Conservation (phyloP, 164 flowering plant genomes). For the Tetrastigma voinierianum region DNA sequence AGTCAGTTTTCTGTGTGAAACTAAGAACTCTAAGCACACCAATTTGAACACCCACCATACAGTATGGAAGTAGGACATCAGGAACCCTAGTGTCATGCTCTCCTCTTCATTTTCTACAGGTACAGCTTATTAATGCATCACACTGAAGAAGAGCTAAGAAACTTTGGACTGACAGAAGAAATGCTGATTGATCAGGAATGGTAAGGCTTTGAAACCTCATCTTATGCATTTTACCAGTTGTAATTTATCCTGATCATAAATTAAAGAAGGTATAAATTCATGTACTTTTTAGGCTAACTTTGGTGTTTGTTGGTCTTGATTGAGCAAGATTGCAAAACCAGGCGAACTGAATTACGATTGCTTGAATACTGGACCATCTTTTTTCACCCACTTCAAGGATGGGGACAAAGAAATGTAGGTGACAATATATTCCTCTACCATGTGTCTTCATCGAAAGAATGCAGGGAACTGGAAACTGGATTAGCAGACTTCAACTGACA, state of each 20-base stretch:
- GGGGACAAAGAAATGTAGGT: slow-evolving; percentile 13
- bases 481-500: too few relatives aligned
- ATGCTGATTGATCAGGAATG: slow-evolving; percentile 80
- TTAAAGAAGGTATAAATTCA: not conserved
- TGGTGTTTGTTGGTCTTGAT: slow-evolving; percentile 3
- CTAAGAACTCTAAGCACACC: too few relatives aligned
- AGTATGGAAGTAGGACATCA: too few relatives aligned
- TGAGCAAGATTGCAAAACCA: slow-evolving; percentile 60
- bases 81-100: too few relatives aligned
- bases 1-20: too few relatives aligned
- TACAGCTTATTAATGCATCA: slow-evolving; percentile 76
- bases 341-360: slow-evolving; percentile 73
- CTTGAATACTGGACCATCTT: slow-evolving; percentile 50
- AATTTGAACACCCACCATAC: too few relatives aligned
- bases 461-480: not conserved
- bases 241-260: not conserved
- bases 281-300: slow-evolving; percentile 7
- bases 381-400: slow-evolving; percentile 56
- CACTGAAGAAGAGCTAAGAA: slow-evolving; percentile 49
- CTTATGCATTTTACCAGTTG: not conserved
- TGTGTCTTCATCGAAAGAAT: not conserved
- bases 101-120: slow-evolving; percentile 30
- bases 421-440: not conserved
- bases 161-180: slow-evolving; percentile 67
- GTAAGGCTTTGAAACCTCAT: slow-evolving; percentile 25